A percentile compares a stretch with the other conserved stretches of the same genome.
These are phyloP conservation scores for Furcasterigmium sp. DNA, from an alignment of 2,329 filamentous ascomycete species.

Conservation along the genomic window DNA sequence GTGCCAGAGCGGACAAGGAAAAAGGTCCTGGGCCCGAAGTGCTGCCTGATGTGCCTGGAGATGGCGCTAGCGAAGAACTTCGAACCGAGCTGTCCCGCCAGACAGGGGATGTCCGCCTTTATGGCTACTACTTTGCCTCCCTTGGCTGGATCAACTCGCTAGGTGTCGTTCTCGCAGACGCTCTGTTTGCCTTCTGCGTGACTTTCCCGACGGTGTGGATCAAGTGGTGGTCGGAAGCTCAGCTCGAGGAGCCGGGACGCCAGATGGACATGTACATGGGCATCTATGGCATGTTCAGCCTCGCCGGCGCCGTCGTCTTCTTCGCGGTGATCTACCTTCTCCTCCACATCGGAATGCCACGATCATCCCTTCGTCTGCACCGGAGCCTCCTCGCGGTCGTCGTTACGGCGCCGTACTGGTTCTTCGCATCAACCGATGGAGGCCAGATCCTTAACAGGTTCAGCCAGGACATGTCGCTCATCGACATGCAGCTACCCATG, in stretches of 20 bases:
- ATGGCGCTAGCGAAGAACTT: neutral
- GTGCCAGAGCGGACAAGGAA: neutral
- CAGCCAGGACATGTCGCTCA: constrained; percentile 19
- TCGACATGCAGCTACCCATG: constrained; percentile 15
- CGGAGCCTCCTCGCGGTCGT: constrained; percentile 4
- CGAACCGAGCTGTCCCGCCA: constrained; percentile 19
- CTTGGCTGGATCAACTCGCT: constrained; percentile 13
- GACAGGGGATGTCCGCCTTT: constrained; percentile 20
- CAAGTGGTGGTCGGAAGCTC: neutral
- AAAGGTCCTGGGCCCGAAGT: neutral
- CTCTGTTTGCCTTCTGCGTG: neutral
- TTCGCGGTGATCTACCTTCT: constrained; percentile 2
- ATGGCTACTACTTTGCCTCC: constrained; percentile 20
- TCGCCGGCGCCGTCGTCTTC: neutral
- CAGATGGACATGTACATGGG: neutral
- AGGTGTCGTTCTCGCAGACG: neutral
- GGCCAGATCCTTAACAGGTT: constrained; percentile 16
- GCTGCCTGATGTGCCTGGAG: neutral
- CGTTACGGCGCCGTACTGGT: constrained; percentile 8
- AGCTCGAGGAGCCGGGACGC: neutral
- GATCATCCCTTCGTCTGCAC: constrained; percentile 2
- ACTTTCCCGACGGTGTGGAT: neutral
- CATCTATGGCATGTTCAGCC: constrained; percentile 1
- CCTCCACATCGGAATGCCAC: neutral
- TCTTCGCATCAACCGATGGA: constrained; percentile 15